A percentile compares a stretch with the other conserved stretches of the same genome.
Conservation (phyloP, 768 basidiomycete genomes). For the Mycena sanguinolenta region DNA sequence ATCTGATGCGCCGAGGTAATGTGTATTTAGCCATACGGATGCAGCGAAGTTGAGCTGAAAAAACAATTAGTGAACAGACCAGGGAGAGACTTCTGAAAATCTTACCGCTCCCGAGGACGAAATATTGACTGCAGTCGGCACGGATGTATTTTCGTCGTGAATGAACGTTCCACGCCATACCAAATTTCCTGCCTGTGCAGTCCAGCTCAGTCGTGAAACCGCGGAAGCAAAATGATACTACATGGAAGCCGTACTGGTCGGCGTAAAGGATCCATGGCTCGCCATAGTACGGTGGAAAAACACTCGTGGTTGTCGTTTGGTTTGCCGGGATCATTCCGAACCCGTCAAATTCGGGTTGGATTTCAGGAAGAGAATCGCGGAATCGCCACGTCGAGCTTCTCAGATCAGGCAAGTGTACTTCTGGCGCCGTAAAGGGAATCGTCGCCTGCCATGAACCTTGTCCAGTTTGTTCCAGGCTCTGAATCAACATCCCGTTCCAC, state of each 20-base stretch:
- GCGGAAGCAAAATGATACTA: neutral
- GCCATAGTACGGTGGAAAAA: constrained; percentile 64
- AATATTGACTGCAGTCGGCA: constrained; percentile 31
- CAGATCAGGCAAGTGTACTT: constrained; percentile 40
- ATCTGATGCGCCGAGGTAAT: constrained; percentile 58
- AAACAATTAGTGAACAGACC: no score
- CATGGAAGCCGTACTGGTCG: constrained; percentile 70
- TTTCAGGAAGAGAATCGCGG: constrained; percentile 69
- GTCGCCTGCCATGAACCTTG: constrained; percentile 22
- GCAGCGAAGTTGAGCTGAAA: constrained; percentile 51
- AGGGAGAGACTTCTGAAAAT: no score
- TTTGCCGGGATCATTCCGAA: constrained; percentile 64
- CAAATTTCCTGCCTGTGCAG: constrained; percentile 26
- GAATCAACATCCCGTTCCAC: constrained; percentile 17
- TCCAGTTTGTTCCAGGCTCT: constrained; percentile 38
- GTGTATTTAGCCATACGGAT: constrained; percentile 69
- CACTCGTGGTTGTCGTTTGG: constrained; percentile 66
- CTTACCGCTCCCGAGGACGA: constrained; percentile 34
- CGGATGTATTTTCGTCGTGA: constrained; percentile 20
- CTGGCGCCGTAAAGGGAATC: constrained; percentile 13
- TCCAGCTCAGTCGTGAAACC: neutral
- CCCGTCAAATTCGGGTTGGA: constrained; percentile 60
- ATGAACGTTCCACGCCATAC: constrained; percentile 32
- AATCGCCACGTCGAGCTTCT: constrained; percentile 60
- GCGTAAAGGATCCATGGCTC: constrained; percentile 68